A percentile compares a stretch with the other conserved stretches of the same genome.
These are phyloP conservation scores for Kazachstania martiniae DNA, from an alignment of 805 yeast species.

Conservation along the genomic window DNA sequence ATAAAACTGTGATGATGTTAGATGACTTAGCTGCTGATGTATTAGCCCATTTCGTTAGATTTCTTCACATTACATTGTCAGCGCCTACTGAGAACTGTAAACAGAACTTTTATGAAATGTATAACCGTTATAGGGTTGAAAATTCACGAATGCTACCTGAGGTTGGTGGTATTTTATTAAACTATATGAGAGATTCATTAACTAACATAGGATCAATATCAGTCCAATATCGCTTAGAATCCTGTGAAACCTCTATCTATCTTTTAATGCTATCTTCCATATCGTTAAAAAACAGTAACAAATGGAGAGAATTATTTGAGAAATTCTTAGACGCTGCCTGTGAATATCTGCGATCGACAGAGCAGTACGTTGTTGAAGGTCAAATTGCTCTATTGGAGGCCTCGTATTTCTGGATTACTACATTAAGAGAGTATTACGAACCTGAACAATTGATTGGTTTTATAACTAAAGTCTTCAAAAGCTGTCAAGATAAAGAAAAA, in stretches of 20 bases:
- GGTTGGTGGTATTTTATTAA: constrained; percentile 42
- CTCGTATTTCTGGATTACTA: constrained; percentile 42
- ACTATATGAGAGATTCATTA: constrained; percentile 37
- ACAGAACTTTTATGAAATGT: too few relatives aligned
- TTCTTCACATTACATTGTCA: too few relatives aligned
- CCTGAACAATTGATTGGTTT: constrained; percentile 12
- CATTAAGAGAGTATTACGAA: constrained; percentile 23
- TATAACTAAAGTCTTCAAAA: constrained; percentile 10
- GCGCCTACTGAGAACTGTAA: too few relatives aligned
- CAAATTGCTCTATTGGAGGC: constrained; percentile 54
- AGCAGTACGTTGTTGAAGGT: constrained; percentile 42
- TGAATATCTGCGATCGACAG: constrained; percentile 37
- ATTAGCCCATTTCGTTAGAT: too few relatives aligned
- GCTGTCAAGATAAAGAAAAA: constrained; percentile 16
- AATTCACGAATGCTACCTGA: too few relatives aligned
- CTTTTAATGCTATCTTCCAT: constrained; percentile 35
- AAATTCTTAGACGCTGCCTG: constrained; percentile 27
- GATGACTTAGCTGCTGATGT: too few relatives aligned
- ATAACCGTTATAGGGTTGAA: too few relatives aligned
- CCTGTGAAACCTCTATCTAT: constrained; percentile 38
- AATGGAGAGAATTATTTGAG: constrained; percentile 18
- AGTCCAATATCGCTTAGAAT: too few relatives aligned
- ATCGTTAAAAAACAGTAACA: constrained; percentile 12
- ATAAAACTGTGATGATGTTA: too few relatives aligned
- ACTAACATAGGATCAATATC: too few relatives aligned